These are phyloP conservation scores for Colletotrichum orchidophilum DNA, from an alignment of 2,329 filamentous ascomycete species.

Conservation along the genomic window DNA sequence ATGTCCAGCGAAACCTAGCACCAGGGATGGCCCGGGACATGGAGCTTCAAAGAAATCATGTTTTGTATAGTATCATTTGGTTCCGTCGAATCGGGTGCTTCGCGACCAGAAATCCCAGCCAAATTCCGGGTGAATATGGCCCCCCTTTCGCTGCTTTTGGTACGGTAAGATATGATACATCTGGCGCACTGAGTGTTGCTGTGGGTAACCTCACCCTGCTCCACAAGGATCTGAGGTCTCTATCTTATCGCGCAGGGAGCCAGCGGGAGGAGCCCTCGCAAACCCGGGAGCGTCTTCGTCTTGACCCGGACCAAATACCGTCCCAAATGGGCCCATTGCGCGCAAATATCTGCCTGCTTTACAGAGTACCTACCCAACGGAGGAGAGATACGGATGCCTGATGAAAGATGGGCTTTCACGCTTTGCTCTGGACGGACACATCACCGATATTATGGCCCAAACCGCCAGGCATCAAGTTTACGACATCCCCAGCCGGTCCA, in stretches of 20 bases:
- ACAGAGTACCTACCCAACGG: too few species aligned
- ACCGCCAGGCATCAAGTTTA: background rate
- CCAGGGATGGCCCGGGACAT: background rate
- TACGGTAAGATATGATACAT: background rate
- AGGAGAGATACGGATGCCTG: too few species aligned
- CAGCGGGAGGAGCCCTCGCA: background rate
- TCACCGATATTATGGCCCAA: background rate
- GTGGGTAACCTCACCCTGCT: conserved; percentile 16
- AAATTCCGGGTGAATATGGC: background rate
- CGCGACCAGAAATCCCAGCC: background rate
- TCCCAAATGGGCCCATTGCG: background rate
- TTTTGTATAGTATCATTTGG: background rate
- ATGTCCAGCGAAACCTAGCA: background rate
- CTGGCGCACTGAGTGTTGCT: background rate
- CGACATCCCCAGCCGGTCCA: background rate
- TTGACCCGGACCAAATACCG: conserved; percentile 4
- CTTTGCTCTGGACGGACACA: background rate
- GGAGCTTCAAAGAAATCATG: background rate
- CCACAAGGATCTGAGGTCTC: background rate
- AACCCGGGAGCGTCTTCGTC: background rate
- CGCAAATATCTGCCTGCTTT: too few species aligned
- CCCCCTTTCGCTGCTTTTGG: background rate
- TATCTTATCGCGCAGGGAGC: background rate
- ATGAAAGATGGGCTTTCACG: too few species aligned
- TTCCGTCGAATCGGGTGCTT: conserved; percentile 13